Conservation (phyloP, 2,329 filamentous ascomycete species). For the Trichoderma koningii region DNA sequence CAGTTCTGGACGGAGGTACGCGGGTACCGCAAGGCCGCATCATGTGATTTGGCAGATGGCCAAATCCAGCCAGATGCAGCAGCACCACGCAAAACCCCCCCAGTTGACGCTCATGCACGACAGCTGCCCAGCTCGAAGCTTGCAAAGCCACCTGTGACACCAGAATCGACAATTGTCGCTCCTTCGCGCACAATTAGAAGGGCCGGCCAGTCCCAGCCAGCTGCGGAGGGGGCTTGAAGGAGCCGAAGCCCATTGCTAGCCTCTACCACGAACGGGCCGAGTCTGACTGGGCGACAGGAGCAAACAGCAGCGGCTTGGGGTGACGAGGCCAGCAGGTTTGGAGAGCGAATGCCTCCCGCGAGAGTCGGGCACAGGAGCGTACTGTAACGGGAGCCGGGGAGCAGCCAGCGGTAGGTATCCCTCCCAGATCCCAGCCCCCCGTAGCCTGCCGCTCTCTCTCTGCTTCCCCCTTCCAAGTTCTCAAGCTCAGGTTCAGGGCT, state of each 20-base stretch:
- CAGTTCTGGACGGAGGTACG: not conserved
- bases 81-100: slow-evolving; percentile 14
- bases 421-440: not conserved
- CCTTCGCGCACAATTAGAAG: not conserved
- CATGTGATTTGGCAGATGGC: slow-evolving; percentile 30
- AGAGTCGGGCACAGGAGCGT: not conserved
- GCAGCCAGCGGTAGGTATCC: slow-evolving; percentile 1
- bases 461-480: not conserved
- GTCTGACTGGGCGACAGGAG: slow-evolving; percentile 7
- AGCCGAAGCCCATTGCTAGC: slow-evolving; percentile 4
- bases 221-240: slow-evolving; percentile 22
- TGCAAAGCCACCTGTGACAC: slow-evolving; percentile 25
- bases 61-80: slow-evolving; percentile 30
- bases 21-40: slow-evolving; percentile 26
- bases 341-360: not conserved
- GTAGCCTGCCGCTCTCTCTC: not conserved
- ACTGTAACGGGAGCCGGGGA: not conserved
- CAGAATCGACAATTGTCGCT: slow-evolving; percentile 12
- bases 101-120: slow-evolving; percentile 17
- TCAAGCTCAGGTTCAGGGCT: not conserved
- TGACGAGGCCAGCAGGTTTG: too few relatives aligned
- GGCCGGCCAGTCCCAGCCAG: slow-evolving; percentile 13
- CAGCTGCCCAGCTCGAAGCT: slow-evolving; percentile 6
- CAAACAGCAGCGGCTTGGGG: slow-evolving; percentile 1
- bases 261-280: not conserved